Conservation (phyloP, 2,329 filamentous ascomycete species). For the Cordyceps militaris region DNA sequence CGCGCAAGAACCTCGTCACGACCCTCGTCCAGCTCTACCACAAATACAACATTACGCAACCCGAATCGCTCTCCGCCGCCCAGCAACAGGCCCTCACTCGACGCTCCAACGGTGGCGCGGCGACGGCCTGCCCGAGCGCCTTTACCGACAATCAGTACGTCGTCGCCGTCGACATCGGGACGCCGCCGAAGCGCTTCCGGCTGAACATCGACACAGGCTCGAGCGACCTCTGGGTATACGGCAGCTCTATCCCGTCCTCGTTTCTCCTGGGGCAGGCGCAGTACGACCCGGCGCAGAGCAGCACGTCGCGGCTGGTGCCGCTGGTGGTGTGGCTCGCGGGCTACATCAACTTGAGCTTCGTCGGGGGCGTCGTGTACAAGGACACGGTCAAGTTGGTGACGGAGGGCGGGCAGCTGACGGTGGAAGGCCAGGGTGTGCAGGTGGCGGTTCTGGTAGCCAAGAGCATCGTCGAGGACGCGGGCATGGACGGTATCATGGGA, state of each 20-base stretch:
- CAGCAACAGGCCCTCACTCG: not conserved
- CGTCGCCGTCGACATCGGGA: slow-evolving; percentile 10
- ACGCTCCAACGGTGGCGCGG: not conserved
- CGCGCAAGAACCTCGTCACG: not conserved
- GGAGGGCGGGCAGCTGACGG: slow-evolving; percentile 22
- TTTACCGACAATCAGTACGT: slow-evolving; percentile 5
- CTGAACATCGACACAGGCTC: slow-evolving; percentile 38
- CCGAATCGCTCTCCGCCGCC: not conserved
- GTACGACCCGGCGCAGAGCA: slow-evolving; percentile 32
- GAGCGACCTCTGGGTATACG: slow-evolving; percentile 41
- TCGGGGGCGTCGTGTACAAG: slow-evolving; percentile 36
- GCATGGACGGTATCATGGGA: slow-evolving; percentile 34
- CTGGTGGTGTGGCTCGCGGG: slow-evolving; percentile 34
- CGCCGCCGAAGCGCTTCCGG: slow-evolving; percentile 30
- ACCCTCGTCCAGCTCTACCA: not conserved
- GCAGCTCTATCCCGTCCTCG: slow-evolving; percentile 30
- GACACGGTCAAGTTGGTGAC: slow-evolving; percentile 31
- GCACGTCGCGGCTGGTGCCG: slow-evolving; percentile 28
- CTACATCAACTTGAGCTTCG: slow-evolving; percentile 38
- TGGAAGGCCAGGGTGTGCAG: slow-evolving; percentile 36
- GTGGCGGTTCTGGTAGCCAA: slow-evolving; percentile 32
- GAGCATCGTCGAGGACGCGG: slow-evolving; percentile 37
- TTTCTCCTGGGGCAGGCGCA: slow-evolving; percentile 32
- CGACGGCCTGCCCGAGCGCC: not conserved
- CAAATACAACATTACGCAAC: slow-evolving; percentile 2